Percentiles rank a stretch among this genome's conserved stretches.
phyloP scores from a whole-genome alignment of 1,139 yeast genomes.

The Kodamaea arcana region DNA sequence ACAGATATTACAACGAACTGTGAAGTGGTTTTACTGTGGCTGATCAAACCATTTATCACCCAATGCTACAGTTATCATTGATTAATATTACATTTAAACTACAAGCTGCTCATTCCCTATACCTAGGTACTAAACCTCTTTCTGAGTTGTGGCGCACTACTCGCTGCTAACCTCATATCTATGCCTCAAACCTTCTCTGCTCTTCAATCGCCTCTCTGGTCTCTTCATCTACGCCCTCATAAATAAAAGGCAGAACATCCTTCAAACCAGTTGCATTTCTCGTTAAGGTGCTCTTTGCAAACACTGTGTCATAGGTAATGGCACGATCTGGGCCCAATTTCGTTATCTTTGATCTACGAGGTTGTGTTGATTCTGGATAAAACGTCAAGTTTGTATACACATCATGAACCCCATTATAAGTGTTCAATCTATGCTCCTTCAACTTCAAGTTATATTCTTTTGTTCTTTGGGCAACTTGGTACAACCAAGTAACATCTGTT shows the following conservation, averaged over 20 bases:
- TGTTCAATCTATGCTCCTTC: slow-evolving; percentile 54
- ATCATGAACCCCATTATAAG: slow-evolving; percentile 64
- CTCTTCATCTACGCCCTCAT: slow-evolving; percentile 55
- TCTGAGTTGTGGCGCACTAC: too few species aligned
- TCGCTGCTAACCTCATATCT: too few species aligned
- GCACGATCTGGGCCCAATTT: slow-evolving; percentile 14
- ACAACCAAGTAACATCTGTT: slow-evolving; percentile 80
- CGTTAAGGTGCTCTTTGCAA: slow-evolving; percentile 42
- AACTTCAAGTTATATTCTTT: slow-evolving; percentile 64
- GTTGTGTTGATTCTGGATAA: slow-evolving; percentile 74
- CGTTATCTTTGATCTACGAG: slow-evolving; percentile 40
- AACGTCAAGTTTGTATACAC: slow-evolving; percentile 77
- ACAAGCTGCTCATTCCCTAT: too few species aligned
- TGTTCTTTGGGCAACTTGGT: slow-evolving; percentile 76
- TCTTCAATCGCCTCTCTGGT: slow-evolving; percentile 56
- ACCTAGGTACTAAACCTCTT: too few species aligned
- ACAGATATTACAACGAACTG: too few species aligned
- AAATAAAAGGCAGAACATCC: slow-evolving; percentile 53
- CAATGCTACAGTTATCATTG: too few species aligned
- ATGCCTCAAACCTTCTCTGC: slow-evolving; percentile 65
- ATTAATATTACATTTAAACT: too few species aligned
- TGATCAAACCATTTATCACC: too few species aligned
- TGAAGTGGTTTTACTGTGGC: too few species aligned
- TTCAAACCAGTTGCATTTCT: slow-evolving; percentile 59
- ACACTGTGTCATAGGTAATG: slow-evolving; percentile 42